These are phyloP conservation scores for Populus hybrid DNA, from an alignment of 441 rosid species.

Conservation along the genomic window DNA sequence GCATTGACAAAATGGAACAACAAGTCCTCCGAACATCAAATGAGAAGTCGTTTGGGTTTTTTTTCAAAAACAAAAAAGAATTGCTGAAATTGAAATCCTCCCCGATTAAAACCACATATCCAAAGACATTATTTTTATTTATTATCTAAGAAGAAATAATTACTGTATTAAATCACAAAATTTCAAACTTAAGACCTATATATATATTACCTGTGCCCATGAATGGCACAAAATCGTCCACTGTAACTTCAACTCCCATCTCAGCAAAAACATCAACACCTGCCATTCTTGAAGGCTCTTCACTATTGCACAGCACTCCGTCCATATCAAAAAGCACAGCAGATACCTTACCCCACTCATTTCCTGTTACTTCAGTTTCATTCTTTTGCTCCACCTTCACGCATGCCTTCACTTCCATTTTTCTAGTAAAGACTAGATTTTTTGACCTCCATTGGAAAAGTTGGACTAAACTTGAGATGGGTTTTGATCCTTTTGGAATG, in stretches of 20 bases:
- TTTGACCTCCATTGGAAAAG: constrained; percentile 26
- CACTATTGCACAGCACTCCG: constrained; percentile 89
- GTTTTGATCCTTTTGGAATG: constrained; percentile 28
- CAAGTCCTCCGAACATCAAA: not conserved
- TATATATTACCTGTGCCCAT: constrained; percentile 68
- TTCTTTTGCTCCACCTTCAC: constrained; percentile 50
- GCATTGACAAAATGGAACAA: not conserved
- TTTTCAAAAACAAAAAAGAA: not conserved
- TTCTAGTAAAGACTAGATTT: constrained; percentile 16
- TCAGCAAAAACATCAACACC: constrained; percentile 86
- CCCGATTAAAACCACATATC: not conserved
- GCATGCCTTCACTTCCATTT: constrained; percentile 43
- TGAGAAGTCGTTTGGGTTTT: not conserved
- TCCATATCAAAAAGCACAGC: constrained; percentile 95
- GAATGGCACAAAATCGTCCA: constrained; percentile 84
- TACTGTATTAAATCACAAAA: not conserved
- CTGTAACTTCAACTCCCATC: constrained; percentile 80
- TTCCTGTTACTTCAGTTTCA: constrained; percentile 25
- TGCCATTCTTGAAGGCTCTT: constrained; percentile 80
- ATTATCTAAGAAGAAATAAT: not conserved
- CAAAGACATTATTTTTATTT: not conserved
- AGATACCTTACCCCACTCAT: constrained; percentile 82
- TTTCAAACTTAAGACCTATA: not conserved
- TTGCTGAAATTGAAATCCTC: not conserved
- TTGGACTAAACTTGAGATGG: constrained; percentile 23